Percentiles rank a stretch among this genome's conserved stretches.
phyloP scores from a whole-genome alignment of 768 basidiomycete species.

The Paxillus rubicundulus region DNA sequence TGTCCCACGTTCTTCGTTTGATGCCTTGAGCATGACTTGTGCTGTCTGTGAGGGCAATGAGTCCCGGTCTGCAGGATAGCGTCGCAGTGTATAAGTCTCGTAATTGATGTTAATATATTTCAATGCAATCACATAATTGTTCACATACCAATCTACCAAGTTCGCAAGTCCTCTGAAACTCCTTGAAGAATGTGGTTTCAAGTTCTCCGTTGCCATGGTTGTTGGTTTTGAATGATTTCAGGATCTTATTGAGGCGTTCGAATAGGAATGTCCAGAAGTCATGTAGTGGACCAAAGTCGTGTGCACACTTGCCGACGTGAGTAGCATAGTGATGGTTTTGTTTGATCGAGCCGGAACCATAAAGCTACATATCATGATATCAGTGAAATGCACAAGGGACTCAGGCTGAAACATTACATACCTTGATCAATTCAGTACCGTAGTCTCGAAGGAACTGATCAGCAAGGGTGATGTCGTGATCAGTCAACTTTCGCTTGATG shows the following conservation, averaged over 20 bases:
- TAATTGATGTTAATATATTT: not conserved
- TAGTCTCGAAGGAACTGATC: slow-evolving; percentile 23
- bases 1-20: slow-evolving; percentile 7
- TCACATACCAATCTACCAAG: slow-evolving; percentile 11
- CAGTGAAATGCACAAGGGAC: too few species aligned
- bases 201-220: slow-evolving; percentile 34
- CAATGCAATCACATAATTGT: slow-evolving; percentile 7
- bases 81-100: not conserved
- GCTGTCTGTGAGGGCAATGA: not conserved
- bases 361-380: not conserved
- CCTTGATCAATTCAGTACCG: slow-evolving; percentile 18
- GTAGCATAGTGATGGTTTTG: too few species aligned
- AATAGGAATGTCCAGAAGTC: too few species aligned
- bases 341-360: too few species aligned
- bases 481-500: slow-evolving; percentile 3
- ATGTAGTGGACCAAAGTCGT: too few species aligned
- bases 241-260: slow-evolving; percentile 30
- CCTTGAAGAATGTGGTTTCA: slow-evolving; percentile 27
- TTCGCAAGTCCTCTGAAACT: too few species aligned
- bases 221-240: slow-evolving; percentile 35
- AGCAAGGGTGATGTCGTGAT: slow-evolving; percentile 4
- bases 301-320: too few species aligned
- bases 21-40: slow-evolving; percentile 12
- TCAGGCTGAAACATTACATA: slow-evolving; percentile 1
- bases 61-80: not conserved